Conservation (phyloP, 345 rosid genomes). For the Populus nigra region DNA sequence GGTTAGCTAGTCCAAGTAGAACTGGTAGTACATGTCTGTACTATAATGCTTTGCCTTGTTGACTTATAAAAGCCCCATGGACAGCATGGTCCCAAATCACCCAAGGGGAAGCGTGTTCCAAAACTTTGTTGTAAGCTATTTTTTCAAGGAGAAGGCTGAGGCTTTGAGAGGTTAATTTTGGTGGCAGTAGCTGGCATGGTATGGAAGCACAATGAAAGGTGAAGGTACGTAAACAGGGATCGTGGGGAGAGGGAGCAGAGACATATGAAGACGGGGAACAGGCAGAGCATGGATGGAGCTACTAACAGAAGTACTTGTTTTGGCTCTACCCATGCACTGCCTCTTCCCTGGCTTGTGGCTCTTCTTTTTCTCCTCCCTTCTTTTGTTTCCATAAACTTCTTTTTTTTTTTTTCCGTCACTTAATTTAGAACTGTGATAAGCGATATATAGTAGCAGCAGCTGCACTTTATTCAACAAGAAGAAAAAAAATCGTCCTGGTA, state of each 20-base stretch:
- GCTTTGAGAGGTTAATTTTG: background rate
- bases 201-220: background rate
- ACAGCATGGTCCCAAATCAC: slow-evolving; percentile 1
- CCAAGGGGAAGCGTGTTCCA: background rate
- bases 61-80: background rate
- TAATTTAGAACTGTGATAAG: background rate
- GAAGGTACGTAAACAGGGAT: background rate
- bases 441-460: no score
- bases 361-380: slow-evolving; percentile 19
- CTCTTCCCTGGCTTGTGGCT: slow-evolving; percentile 83
- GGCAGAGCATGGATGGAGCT: slow-evolving; percentile 69
- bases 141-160: background rate
- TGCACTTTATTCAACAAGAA: no score
- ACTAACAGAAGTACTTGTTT: slow-evolving; percentile 41
- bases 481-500: background rate
- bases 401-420: background rate
- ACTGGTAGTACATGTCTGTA: slow-evolving; percentile 30
- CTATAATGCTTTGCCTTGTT: background rate
- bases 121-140: no score
- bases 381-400: background rate
- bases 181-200: background rate
- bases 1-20: slow-evolving; percentile 5
- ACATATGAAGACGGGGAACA: slow-evolving; percentile 43
- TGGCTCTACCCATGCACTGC: slow-evolving; percentile 85
- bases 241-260: background rate